phyloP scores from a whole-genome alignment of 768 basidiomycete genomes.

The Naganishia onofrii region DNA sequence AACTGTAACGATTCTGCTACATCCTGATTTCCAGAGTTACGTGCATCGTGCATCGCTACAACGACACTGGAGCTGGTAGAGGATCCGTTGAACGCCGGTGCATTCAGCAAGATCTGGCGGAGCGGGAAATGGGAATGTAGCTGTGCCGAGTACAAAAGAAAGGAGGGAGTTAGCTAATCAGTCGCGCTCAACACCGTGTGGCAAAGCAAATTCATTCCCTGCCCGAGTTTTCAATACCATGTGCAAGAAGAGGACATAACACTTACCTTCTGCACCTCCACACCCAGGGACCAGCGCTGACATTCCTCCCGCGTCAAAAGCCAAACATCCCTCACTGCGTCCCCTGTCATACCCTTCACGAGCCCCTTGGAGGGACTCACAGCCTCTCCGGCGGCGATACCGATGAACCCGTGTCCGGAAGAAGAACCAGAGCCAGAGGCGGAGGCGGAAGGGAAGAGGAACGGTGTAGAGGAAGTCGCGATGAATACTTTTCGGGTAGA shows the following conservation, averaged over 20 bases:
- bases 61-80: not conserved
- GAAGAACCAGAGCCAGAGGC: not conserved
- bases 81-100: not conserved
- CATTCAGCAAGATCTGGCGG: not conserved
- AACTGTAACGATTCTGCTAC: not conserved
- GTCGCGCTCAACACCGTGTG: too few relatives aligned
- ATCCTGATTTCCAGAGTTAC: too few relatives aligned
- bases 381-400: conserved; percentile 10
- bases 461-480: conserved; percentile 4
- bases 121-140: conserved; percentile 13
- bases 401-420: not conserved
- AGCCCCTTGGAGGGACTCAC: not conserved
- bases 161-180: not conserved
- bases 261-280: conserved; percentile 4
- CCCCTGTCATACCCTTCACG: conserved; percentile 1
- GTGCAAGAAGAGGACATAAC: too few relatives aligned
- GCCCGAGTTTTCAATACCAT: too few relatives aligned
- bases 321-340: conserved; percentile 23
- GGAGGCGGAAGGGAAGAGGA: conserved; percentile 1
- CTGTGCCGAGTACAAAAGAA: not conserved
- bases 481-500: conserved; percentile 23
- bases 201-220: too few relatives aligned
- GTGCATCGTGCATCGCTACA: not conserved
- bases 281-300: conserved; percentile 21
- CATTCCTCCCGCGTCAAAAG: conserved; percentile 1